Evolutionary conservation across 1,284 basidiomycete species (phyloP).

Genomic region (Melampsora americana): DNA sequence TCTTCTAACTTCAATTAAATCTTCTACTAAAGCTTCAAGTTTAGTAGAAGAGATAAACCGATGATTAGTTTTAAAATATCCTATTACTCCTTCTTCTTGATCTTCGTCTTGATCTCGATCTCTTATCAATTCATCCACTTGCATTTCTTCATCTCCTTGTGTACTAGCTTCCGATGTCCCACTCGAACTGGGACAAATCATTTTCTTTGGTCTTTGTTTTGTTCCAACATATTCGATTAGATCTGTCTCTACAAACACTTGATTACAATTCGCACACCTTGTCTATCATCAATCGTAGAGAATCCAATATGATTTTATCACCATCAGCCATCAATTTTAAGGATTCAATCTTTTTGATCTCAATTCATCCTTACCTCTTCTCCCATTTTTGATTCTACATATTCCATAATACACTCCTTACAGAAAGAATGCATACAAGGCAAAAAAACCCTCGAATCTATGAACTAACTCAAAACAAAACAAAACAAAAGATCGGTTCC

Average conservation of each 20-base stretch:
- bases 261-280: conserved; percentile 11
- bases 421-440: conserved; percentile 43
- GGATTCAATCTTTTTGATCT: neutral
- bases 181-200: neutral
- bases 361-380: conserved; percentile 15
- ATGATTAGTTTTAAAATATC: conserved; percentile 22
- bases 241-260: conserved; percentile 20
- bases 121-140: no score
- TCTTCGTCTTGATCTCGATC: neutral
- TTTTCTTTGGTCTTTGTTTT: neutral
- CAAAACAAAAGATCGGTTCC: no score
- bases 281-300: conserved; percentile 7
- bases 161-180: conserved; percentile 14
- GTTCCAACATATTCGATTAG: conserved; percentile 32
- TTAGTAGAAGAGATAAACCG: conserved; percentile 37
- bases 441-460: conserved; percentile 37
- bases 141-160: conserved; percentile 15
- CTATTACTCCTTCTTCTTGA: neutral
- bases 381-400: conserved; percentile 41
- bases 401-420: conserved; percentile 24
- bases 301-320: neutral
- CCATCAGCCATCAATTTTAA: neutral
- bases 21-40: conserved; percentile 35
- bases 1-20: conserved; percentile 27
- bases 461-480: neutral